phyloP scores from a whole-genome alignment of 139 green algal species.

The Pleodorina starrii region DNA sequence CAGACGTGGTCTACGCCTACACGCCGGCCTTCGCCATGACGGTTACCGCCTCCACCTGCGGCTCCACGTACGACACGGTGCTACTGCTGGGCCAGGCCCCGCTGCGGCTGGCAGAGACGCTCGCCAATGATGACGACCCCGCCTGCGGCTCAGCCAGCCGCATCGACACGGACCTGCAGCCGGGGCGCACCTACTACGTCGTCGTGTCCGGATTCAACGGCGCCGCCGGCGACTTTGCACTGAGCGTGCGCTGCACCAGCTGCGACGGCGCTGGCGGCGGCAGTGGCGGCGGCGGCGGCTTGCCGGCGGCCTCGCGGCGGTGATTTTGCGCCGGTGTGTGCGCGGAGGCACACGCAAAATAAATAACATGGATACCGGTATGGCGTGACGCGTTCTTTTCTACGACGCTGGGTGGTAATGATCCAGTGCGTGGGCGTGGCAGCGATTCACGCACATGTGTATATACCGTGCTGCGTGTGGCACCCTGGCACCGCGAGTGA shows the following conservation, averaged over 20 bases:
- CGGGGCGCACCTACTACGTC: conserved; percentile 49
- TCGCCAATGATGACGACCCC: conserved; percentile 63
- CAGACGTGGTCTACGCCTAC: conserved; percentile 70
- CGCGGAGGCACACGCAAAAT: no score
- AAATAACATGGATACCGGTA: no score
- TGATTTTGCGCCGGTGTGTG: no score
- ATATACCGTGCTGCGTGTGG: no score
- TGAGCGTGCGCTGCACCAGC: conserved; percentile 30
- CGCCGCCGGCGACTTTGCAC: conserved; percentile 39
- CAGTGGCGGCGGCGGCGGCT: no score
- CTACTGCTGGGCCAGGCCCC: conserved; percentile 8
- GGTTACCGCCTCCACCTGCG: conserved; percentile 66
- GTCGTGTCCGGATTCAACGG: conserved; percentile 58
- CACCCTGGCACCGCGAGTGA: no score
- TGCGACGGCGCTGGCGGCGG: not conserved
- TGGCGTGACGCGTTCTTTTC: no score
- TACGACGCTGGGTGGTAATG: no score
- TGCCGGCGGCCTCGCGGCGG: no score
- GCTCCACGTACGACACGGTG: conserved; percentile 69
- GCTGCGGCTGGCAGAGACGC: conserved; percentile 22
- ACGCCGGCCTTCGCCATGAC: conserved; percentile 7
- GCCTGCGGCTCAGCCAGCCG: conserved; percentile 26
- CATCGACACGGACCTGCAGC: conserved; percentile 37
- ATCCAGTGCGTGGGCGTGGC: no score
- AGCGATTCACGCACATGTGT: no score